A percentile compares a stretch with the other conserved stretches of the same genome.
Conservation (phyloP, 306 rosid species). For the Carpinus fangiana region DNA sequence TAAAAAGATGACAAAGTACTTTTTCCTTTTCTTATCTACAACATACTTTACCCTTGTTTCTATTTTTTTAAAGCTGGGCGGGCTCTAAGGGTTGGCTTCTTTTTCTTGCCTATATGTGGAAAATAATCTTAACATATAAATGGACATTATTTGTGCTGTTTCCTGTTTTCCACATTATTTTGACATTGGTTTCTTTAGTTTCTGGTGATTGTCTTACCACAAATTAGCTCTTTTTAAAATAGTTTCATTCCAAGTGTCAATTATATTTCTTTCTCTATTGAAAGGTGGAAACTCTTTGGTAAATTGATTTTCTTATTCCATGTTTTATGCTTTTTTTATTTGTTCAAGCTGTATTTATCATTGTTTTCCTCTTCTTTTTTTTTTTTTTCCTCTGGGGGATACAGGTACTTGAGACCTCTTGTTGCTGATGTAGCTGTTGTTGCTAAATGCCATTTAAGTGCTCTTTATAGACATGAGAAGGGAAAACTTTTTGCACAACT, state of each 20-base stretch:
- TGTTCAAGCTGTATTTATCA: not conserved
- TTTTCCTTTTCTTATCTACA: not conserved
- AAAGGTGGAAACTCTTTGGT: not conserved
- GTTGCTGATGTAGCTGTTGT: slow-evolving; percentile 98
- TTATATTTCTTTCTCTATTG: not conserved
- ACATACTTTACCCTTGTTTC: not conserved
- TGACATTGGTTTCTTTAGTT: slow-evolving; percentile 4
- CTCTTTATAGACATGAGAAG: slow-evolving; percentile 83
- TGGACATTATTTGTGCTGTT: not conserved
- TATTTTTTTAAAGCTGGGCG: not conserved
- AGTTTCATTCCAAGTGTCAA: not conserved
- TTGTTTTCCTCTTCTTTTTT: slow-evolving; percentile 1
- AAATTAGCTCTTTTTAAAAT: not conserved
- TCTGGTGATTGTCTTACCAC: not conserved
- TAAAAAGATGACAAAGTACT: not conserved
- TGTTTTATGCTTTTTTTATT: slow-evolving; percentile 10
- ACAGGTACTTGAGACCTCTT: slow-evolving; percentile 87
- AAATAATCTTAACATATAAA: not conserved
- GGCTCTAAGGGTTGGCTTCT: not conserved
- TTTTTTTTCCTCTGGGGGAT: slow-evolving; percentile 13
- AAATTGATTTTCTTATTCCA: not conserved
- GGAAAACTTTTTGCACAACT: slow-evolving; percentile 96
- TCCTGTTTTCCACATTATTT: not conserved
- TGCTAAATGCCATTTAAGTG: slow-evolving; percentile 94
- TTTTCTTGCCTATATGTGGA: not conserved